A percentile compares a stretch with the other conserved stretches of the same genome.
Evolutionary conservation across 2,329 filamentous ascomycete species (phyloP).

Genomic region (Leptographium wingfieldii): DNA sequence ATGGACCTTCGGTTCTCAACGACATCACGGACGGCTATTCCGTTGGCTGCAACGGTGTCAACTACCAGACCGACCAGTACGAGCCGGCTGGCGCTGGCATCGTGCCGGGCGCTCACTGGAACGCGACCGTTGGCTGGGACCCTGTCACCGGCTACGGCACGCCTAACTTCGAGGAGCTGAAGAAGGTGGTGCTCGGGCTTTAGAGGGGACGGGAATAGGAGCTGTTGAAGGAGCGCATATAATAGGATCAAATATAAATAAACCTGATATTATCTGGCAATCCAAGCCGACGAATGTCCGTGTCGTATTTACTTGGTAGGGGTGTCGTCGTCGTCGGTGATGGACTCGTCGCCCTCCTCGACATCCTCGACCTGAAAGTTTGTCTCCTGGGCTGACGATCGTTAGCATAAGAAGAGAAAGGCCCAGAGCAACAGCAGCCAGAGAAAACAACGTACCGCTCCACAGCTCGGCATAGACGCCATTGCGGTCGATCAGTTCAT

Average conservation of each 20-base stretch:
- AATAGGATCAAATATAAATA: too few relatives aligned
- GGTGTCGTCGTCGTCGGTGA: conserved; percentile 4
- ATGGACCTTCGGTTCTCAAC: conserved; percentile 18
- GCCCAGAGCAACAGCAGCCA: background rate
- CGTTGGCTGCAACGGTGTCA: conserved; percentile 20
- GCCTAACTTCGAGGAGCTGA: conserved; percentile 12
- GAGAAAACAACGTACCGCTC: conserved; percentile 33
- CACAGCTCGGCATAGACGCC: conserved; percentile 83
- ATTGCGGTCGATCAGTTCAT: conserved; percentile 62
- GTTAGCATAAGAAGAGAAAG: background rate
- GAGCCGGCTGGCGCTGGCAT: conserved; percentile 30
- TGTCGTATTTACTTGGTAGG: background rate
- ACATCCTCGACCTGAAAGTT: conserved; percentile 8
- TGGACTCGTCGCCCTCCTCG: conserved; percentile 6
- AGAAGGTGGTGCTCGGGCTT: conserved; percentile 5
- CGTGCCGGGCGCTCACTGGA: conserved; percentile 11
- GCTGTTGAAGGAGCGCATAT: background rate
- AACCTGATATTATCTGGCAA: too few relatives aligned
- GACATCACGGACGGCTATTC: conserved; percentile 24
- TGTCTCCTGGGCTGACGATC: conserved; percentile 12
- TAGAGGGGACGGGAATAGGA: background rate
- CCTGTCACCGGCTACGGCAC: conserved; percentile 13
- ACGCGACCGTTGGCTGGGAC: conserved; percentile 13
- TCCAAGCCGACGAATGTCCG: background rate
- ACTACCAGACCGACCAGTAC: conserved; percentile 17